Evolutionary conservation across 2,329 filamentous ascomycete genomes (phyloP).

Genomic region (Botrytis elliptica): DNA sequence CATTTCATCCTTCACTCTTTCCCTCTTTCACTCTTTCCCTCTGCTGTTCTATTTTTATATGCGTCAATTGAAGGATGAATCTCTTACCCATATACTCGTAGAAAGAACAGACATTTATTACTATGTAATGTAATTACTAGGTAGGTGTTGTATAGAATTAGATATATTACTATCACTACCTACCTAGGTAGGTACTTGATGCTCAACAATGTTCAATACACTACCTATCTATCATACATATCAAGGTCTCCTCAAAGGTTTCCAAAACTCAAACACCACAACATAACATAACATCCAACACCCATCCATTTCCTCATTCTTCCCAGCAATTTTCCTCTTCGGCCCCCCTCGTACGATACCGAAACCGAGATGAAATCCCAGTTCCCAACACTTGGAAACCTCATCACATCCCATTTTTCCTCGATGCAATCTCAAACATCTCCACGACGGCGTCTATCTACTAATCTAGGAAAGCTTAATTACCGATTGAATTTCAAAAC

Average conservation of each 20-base stretch:
- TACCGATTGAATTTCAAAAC: background rate
- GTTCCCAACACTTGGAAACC: background rate
- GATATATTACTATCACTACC: background rate
- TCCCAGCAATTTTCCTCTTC: background rate
- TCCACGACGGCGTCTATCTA: background rate
- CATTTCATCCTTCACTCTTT: background rate
- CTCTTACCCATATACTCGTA: background rate
- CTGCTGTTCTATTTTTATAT: background rate
- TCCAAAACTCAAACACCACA: background rate
- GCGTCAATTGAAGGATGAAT: background rate
- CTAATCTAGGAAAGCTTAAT: background rate
- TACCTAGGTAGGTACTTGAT: background rate
- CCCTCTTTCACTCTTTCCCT: too few relatives aligned
- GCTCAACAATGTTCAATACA: background rate
- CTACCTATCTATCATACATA: too few relatives aligned
- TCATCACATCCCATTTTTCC: slow-evolving; percentile 1
- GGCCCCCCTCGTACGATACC: background rate
- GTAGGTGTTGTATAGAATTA: background rate
- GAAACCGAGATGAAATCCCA: background rate
- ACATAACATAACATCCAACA: background rate
- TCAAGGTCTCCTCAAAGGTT: background rate
- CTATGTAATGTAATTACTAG: too few relatives aligned
- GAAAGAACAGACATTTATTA: background rate
- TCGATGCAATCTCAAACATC: background rate
- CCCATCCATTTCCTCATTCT: background rate